A percentile compares a stretch with the other conserved stretches of the same genome.
Conservation (phyloP, 305 asterid species). For the Coffea humblotiana region DNA sequence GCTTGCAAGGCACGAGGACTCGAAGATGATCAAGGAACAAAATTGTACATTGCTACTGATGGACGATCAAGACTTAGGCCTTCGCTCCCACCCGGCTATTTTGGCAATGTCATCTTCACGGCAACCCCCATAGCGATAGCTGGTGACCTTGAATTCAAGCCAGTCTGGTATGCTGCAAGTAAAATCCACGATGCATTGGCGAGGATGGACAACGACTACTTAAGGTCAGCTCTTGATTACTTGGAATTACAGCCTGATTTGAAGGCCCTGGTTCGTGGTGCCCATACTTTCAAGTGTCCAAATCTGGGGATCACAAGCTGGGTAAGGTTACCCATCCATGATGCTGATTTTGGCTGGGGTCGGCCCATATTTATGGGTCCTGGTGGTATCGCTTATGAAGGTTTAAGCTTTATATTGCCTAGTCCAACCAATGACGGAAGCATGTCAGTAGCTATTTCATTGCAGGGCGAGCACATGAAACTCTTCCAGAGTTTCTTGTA, state of each 20-base stretch:
- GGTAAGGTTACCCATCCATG: slow-evolving; percentile 85
- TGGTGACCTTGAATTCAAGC: slow-evolving; percentile 64
- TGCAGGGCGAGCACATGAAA: slow-evolving; percentile 79
- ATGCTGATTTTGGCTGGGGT: slow-evolving; percentile 92
- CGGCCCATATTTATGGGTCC: slow-evolving; percentile 92
- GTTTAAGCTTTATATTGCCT: slow-evolving; percentile 75
- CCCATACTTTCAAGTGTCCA: slow-evolving; percentile 82
- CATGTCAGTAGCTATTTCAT: slow-evolving; percentile 69
- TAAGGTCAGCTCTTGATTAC: slow-evolving; percentile 80
- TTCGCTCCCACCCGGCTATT: slow-evolving; percentile 67
- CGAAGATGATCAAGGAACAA: slow-evolving; percentile 58
- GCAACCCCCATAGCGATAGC: slow-evolving; percentile 74
- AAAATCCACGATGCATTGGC: slow-evolving; percentile 70
- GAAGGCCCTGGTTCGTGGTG: slow-evolving; percentile 84
- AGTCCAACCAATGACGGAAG: slow-evolving; percentile 71
- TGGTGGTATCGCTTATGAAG: slow-evolving; percentile 87
- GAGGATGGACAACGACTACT: slow-evolving; percentile 75
- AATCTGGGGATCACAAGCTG: slow-evolving; percentile 91
- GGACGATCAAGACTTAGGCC: slow-evolving; percentile 75
- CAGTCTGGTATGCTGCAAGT: slow-evolving; percentile 71
- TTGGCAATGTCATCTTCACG: slow-evolving; percentile 88
- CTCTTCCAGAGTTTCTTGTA: slow-evolving; percentile 65
- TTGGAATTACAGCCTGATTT: slow-evolving; percentile 85
- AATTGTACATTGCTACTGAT: slow-evolving; percentile 79
- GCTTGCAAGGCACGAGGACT: slow-evolving; percentile 73